These are phyloP conservation scores for Aspergillus jensenii DNA, from an alignment of 2,329 filamentous ascomycete genomes.

Conservation along the genomic window DNA sequence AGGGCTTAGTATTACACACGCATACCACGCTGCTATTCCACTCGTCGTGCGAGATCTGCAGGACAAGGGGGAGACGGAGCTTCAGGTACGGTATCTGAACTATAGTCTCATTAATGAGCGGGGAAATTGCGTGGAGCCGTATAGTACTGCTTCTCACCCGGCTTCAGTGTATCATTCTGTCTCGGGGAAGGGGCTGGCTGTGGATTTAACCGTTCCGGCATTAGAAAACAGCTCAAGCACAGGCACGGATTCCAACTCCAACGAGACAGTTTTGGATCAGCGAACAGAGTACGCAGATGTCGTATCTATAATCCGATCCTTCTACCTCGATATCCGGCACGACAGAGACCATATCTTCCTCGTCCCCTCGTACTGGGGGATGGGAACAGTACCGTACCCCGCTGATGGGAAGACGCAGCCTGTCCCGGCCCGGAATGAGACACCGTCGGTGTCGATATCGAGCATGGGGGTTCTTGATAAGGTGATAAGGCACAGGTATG, in stretches of 20 bases:
- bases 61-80: neutral
- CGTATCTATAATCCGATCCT: constrained; percentile 9
- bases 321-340: constrained; percentile 19
- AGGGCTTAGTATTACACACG: constrained; percentile 22
- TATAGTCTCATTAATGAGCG: constrained; percentile 27
- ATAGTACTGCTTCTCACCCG: constrained; percentile 16
- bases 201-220: constrained; percentile 18
- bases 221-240: neutral
- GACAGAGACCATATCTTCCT: constrained; percentile 20
- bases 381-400: constrained; percentile 15
- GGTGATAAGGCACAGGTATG: constrained; percentile 29
- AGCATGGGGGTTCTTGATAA: constrained; percentile 33
- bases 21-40: constrained; percentile 24
- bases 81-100: constrained; percentile 23
- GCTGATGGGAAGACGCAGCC: constrained; percentile 4
- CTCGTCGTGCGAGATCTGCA: constrained; percentile 18
- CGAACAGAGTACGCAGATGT: no score
- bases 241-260: neutral
- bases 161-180: constrained; percentile 25
- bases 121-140: constrained; percentile 16
- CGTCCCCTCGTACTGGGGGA: constrained; percentile 20
- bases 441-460: constrained; percentile 24
- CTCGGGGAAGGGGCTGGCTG: constrained; percentile 17
- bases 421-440: constrained; percentile 18
- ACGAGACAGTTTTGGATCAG: neutral